A percentile compares a stretch with the other conserved stretches of the same genome.
These are phyloP conservation scores for Heterobasidion parviporum DNA, from an alignment of 1,284 basidiomycete species.

Conservation along the genomic window DNA sequence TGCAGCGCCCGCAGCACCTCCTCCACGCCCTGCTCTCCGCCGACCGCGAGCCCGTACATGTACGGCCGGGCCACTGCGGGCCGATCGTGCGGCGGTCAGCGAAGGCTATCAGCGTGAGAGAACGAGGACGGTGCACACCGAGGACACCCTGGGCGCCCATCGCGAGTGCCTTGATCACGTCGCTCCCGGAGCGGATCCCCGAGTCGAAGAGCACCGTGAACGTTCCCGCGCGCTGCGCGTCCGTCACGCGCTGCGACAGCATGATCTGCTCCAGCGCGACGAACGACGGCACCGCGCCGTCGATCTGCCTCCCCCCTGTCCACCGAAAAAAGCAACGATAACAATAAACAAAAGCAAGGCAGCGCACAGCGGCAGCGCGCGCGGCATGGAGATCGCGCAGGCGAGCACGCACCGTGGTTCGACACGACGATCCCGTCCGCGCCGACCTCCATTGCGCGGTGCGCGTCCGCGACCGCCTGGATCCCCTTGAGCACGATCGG, in stretches of 20 bases:
- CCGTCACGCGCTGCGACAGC: conserved; percentile 45
- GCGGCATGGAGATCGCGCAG: background rate
- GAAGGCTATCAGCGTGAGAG: background rate
- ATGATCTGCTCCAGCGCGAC: conserved; percentile 60
- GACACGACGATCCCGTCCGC: conserved; percentile 74
- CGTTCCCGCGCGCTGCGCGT: conserved; percentile 47
- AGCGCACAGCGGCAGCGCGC: background rate
- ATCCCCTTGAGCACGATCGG: conserved; percentile 68
- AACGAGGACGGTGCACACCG: conserved; percentile 30
- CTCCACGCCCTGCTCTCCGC: conserved; percentile 46
- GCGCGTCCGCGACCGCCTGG: conserved; percentile 57
- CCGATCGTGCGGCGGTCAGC: background rate
- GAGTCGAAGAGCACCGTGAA: conserved; percentile 75
- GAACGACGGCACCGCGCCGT: conserved; percentile 68
- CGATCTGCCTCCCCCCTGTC: conserved; percentile 71
- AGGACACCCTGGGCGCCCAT: conserved; percentile 60
- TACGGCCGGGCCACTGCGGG: conserved; percentile 34
- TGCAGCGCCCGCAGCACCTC: conserved; percentile 41
- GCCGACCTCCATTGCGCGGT: conserved; percentile 55
- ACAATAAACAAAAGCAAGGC: too few relatives aligned
- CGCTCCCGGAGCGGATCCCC: conserved; percentile 67
- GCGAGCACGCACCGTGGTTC: conserved; percentile 56
- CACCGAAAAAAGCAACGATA: background rate
- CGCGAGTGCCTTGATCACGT: conserved; percentile 72
- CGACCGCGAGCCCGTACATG: conserved; percentile 46